These are phyloP conservation scores for Peronosclerospora sorghi DNA, from an alignment of 352 stramenopile species.

Conservation along the genomic window DNA sequence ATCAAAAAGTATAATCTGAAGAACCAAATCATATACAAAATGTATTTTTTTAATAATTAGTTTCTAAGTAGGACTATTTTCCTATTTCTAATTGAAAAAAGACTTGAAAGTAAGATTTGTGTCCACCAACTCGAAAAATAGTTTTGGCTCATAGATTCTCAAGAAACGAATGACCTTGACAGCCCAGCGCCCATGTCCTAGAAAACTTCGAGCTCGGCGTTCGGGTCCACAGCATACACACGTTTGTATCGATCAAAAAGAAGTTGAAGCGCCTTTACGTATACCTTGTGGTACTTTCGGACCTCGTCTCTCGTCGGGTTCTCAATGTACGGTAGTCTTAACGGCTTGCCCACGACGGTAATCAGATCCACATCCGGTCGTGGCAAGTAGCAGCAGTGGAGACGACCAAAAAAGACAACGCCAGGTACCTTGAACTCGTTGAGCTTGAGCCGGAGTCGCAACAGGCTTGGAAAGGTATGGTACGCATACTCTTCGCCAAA, in stretches of 20 bases:
- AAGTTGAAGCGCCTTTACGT: conserved; percentile 68
- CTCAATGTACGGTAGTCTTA: conserved; percentile 79
- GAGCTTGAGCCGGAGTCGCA: conserved; percentile 64
- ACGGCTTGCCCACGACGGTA: conserved; percentile 85
- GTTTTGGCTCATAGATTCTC: no score
- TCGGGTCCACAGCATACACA: conserved; percentile 61
- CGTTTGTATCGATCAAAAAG: conserved; percentile 85
- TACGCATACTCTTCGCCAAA: conserved; percentile 89
- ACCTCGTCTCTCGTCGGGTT: conserved; percentile 84
- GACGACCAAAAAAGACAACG: conserved; percentile 62
- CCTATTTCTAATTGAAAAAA: no score
- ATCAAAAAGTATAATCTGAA: no score
- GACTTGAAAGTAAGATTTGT: no score
- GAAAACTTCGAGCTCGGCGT: conserved; percentile 44
- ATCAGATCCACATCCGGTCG: conserved; percentile 59
- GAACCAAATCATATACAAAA: no score
- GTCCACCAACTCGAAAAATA: no score
- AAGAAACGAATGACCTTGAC: no score
- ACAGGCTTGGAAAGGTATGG: conserved; percentile 72
- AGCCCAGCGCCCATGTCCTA: no score
- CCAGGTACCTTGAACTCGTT: conserved; percentile 79
- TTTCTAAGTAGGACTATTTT: no score
- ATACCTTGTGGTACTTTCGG: conserved; percentile 79
- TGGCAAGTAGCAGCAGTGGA: conserved; percentile 79
- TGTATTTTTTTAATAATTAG: no score